Base-by-base conservation (phyloP, 768 basidiomycete species). In the Goffeauzyma gilvescens region DNA sequence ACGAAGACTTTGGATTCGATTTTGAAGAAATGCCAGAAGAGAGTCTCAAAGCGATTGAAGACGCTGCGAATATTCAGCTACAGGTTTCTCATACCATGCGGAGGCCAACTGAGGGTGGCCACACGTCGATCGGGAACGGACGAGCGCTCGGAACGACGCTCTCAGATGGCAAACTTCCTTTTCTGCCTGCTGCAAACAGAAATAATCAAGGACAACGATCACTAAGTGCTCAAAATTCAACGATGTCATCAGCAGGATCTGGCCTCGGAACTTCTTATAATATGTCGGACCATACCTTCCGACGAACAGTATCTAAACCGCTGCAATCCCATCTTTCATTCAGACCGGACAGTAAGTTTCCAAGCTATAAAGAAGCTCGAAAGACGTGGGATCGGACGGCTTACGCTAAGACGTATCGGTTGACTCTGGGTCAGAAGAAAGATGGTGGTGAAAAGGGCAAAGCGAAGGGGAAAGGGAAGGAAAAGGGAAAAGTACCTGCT, bases 331-430 rank as follows among this genome's bases (percentile, higher is more conserved):
- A 38, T 24, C 37, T 38, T 18, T 23, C 37, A 10, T 38, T 38
- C 37, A 18, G 37, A 24, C 37, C 37, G n/a, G n/a, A n/a, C n/a
- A n/a, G n/a, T n/a, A n/a, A n/a, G n/a, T n/a, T n/a, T 6, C 17
- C 24, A 9, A 21, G 7, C 14, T 57, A 58, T 35, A 47, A 42
- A 14, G 61, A 60, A n/a, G 58, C 53, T 22, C 59, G 62, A 15
- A 95, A 90, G 67, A 70, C 32, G 35, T 98, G 93, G 93, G 86
- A 96, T 57, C 78, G 83, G 18, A 84, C 87, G 0, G 75, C 68
- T 10, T 90, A 82, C 55, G 78, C 86, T 5, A 81, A 83, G 65
- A 74, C 78, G 3, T 86, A 85, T 0, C 64, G 72, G 10, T 54
- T 54, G 45, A 43, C 44, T 43, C 23, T 22, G 33, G 8, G 13